Evolutionary conservation across 148 eudicot species (phyloP).

Genomic region (Fagopyrum esculentum): DNA sequence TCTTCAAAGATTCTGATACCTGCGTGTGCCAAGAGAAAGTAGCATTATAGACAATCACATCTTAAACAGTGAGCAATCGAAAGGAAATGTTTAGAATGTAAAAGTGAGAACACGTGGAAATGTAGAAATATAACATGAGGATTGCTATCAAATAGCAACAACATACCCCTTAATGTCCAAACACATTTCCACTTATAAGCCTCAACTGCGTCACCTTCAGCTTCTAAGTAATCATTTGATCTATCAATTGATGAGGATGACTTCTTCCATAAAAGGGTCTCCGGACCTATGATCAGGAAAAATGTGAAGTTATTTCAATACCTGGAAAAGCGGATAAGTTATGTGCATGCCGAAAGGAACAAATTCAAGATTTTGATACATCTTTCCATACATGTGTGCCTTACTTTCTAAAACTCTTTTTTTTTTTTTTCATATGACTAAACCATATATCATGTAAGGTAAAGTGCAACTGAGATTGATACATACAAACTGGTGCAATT

Average conservation of each 20-base stretch:
- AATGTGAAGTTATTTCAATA: neutral
- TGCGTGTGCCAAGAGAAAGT: conserved; percentile 16
- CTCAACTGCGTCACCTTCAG: conserved; percentile 73
- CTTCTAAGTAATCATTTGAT: conserved; percentile 43
- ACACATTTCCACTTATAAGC: conserved; percentile 89
- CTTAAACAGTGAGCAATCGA: neutral
- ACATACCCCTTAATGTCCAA: conserved; percentile 63
- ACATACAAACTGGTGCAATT: too few relatives aligned
- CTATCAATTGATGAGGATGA: conserved; percentile 36
- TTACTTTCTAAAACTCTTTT: too few relatives aligned
- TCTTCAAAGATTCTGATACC: conserved; percentile 95
- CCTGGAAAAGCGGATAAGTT: neutral
- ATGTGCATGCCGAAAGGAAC: too few relatives aligned
- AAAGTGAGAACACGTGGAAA: conserved; percentile 4
- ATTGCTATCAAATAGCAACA: neutral
- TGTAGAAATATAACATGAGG: neutral
- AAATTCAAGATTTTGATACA: too few relatives aligned
- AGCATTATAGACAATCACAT: too few relatives aligned
- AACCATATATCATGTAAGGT: neutral
- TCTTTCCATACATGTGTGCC: too few relatives aligned
- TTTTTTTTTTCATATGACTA: too few relatives aligned
- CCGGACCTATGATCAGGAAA: conserved; percentile 40
- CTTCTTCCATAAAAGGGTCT: conserved; percentile 53
- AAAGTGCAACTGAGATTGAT: neutral
- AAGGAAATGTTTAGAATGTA: neutral